Evolutionary conservation across 345 rosid genomes (phyloP).

Genomic region (Murraya koenigii): DNA sequence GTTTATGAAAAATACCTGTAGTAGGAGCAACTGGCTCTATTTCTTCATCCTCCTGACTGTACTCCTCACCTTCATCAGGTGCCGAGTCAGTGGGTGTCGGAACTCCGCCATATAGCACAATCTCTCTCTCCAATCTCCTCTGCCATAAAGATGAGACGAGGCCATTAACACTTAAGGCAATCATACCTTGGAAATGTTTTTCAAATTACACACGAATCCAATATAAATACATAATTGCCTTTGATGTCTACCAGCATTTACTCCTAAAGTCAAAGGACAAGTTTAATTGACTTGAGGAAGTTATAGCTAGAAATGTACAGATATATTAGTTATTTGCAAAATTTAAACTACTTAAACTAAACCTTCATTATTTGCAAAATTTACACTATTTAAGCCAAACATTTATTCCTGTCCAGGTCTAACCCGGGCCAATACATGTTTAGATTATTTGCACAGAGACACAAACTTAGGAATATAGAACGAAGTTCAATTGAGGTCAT

Average conservation of each 20-base stretch:
- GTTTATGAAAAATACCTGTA: conserved; percentile 38
- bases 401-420: not conserved
- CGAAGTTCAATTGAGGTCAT: not conserved
- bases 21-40: conserved; percentile 36
- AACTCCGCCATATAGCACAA: conserved; percentile 43
- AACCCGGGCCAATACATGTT: not conserved
- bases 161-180: not conserved
- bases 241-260: not conserved
- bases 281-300: not conserved
- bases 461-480: not conserved
- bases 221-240: not conserved
- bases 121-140: conserved; percentile 76
- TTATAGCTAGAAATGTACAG: not conserved
- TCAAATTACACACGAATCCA: not conserved
- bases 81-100: conserved; percentile 30
- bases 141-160: conserved; percentile 22
- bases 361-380: not conserved
- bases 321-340: not conserved
- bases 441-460: not conserved
- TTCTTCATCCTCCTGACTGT: conserved; percentile 38
- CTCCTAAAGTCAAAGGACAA: not conserved
- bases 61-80: conserved; percentile 34
- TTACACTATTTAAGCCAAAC: not conserved
- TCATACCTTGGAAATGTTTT: not conserved
- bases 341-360: not conserved